These are phyloP conservation scores for Chamaecyparis obtusa DNA, from an alignment of 75 land plant genomes.

Conservation along the genomic window DNA sequence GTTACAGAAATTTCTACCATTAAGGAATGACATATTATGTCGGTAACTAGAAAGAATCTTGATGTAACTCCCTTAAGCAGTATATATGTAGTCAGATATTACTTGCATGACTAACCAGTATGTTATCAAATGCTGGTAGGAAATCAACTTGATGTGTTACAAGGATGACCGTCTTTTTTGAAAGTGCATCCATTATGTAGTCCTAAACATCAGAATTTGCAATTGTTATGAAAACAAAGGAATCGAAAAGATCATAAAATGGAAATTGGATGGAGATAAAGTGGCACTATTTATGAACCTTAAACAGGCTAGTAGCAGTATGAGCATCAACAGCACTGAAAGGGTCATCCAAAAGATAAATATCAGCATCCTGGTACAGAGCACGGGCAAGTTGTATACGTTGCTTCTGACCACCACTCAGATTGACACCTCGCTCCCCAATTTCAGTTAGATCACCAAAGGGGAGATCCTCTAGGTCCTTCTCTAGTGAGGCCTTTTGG, in stretches of 20 bases:
- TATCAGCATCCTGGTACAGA: constrained; percentile 36
- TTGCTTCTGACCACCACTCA: constrained; percentile 48
- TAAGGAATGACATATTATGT: background rate
- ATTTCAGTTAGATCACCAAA: constrained; percentile 40
- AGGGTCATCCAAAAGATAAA: constrained; percentile 42
- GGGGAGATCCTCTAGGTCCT: constrained; percentile 29
- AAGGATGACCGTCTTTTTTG: constrained; percentile 66
- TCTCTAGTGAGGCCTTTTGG: constrained; percentile 18
- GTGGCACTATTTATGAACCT: constrained; percentile 5
- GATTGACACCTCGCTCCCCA: constrained; percentile 42
- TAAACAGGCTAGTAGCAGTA: constrained; percentile 27
- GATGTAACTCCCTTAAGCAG: background rate
- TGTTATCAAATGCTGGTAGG: constrained; percentile 57
- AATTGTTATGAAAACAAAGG: background rate
- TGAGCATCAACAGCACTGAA: constrained; percentile 55
- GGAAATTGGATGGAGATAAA: background rate
- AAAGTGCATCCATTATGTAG: constrained; percentile 61
- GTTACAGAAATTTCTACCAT: background rate
- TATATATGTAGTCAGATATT: background rate
- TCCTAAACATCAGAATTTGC: constrained; percentile 37
- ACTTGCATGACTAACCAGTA: constrained; percentile 54
- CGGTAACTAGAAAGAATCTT: background rate
- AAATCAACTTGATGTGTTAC: constrained; percentile 96
- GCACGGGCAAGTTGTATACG: constrained; percentile 43
- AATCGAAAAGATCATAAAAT: background rate